Evolutionary conservation across 495 filamentous ascomycete genomes (phyloP).

Genomic region (Aspergillus nanangensis): DNA sequence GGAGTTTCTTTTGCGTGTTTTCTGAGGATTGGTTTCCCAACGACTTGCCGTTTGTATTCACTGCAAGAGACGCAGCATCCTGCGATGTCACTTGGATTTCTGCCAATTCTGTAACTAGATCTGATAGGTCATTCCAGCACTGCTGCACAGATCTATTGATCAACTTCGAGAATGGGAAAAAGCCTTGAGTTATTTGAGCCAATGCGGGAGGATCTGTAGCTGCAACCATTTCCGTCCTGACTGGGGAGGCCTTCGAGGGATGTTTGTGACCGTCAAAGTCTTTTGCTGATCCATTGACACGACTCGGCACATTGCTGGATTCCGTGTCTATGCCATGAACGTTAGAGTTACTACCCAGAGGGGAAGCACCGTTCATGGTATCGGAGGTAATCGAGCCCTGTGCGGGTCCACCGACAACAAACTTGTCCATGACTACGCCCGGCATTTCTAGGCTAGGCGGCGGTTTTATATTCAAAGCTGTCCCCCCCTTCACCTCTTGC

Average conservation of each 20-base stretch:
- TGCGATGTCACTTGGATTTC: constrained; percentile 53
- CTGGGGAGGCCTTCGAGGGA: constrained; percentile 4
- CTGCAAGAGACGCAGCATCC: constrained; percentile 18
- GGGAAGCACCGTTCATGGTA: constrained; percentile 20
- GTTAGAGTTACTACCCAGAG: constrained; percentile 7
- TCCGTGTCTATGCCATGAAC: constrained; percentile 14
- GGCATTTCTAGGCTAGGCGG: constrained; percentile 33
- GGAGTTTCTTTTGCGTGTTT: constrained; percentile 75
- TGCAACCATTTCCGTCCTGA: constrained; percentile 4
- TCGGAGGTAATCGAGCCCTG: constrained; percentile 23
- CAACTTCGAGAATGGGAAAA: constrained; percentile 63
- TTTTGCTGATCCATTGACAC: constrained; percentile 26
- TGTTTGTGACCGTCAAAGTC: constrained; percentile 10
- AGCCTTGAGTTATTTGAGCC: constrained; percentile 71
- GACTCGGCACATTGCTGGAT: constrained; percentile 21
- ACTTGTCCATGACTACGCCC: constrained; percentile 44
- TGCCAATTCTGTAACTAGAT: constrained; percentile 65
- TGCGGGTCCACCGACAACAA: constrained; percentile 25
- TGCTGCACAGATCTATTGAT: constrained; percentile 75
- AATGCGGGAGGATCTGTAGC: constrained; percentile 59
- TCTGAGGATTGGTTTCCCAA: constrained; percentile 55
- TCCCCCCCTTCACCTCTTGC: constrained; percentile 30
- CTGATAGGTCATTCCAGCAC: constrained; percentile 69
- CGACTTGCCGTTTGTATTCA: constrained; percentile 46
- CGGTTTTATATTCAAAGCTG: constrained; percentile 10